phyloP scores from a whole-genome alignment of 1,284 basidiomycete genomes.

The Irpex lacteus region DNA sequence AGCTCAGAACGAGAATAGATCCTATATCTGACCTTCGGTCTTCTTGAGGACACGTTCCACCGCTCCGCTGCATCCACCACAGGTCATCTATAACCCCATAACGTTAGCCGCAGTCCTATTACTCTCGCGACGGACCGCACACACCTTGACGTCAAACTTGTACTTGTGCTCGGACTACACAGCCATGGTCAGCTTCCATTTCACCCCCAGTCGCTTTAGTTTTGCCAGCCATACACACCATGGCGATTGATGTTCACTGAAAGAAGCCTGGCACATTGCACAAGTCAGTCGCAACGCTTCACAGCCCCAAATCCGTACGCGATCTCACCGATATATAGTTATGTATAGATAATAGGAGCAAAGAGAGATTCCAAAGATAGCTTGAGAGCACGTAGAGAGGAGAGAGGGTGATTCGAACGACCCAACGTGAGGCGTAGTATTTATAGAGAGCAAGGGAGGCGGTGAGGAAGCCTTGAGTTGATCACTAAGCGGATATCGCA shows the following conservation, averaged over 20 bases:
- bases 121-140: constrained; percentile 5
- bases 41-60: constrained; percentile 71
- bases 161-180: constrained; percentile 32
- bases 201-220: neutral
- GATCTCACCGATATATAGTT: neutral
- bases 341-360: neutral
- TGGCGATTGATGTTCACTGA: neutral
- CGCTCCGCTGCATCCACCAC: constrained; percentile 79
- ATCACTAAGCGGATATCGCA: neutral
- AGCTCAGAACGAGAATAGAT: neutral
- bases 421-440: neutral
- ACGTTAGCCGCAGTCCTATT: constrained; percentile 5
- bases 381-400: neutral
- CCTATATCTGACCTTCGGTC: constrained; percentile 49
- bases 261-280: neutral
- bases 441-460: neutral
- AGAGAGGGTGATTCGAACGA: neutral
- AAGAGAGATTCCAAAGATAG: neutral
- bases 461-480: neutral
- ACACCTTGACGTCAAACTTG: constrained; percentile 40
- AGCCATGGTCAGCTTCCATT: neutral
- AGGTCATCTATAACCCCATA: constrained; percentile 64
- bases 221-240: neutral
- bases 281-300: neutral
- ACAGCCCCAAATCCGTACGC: neutral